Evolutionary conservation across 495 filamentous ascomycete species (phyloP).

Genomic region (Chaetomium tenue): DNA sequence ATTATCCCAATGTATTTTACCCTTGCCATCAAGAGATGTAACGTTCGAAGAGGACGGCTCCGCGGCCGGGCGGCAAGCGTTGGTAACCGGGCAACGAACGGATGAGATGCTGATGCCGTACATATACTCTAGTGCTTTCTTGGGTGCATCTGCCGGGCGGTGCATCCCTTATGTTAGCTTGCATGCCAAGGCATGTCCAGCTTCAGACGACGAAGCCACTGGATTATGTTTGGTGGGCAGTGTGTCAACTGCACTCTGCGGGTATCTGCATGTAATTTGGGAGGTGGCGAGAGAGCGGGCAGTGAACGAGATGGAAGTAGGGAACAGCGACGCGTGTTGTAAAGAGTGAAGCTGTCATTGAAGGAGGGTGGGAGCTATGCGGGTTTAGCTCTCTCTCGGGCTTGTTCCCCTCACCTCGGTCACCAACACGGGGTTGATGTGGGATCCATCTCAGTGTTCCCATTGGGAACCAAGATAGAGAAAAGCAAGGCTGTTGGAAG

Average conservation of each 20-base stretch:
- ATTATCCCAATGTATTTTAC: too few species aligned
- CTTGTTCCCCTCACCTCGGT: constrained; percentile 2
- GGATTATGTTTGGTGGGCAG: background rate
- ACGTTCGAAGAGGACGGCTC: background rate
- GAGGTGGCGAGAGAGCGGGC: background rate
- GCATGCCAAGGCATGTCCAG: background rate
- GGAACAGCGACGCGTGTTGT: background rate
- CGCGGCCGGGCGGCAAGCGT: background rate
- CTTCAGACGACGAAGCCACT: too few species aligned
- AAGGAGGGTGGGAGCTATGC: background rate
- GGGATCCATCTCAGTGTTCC: background rate
- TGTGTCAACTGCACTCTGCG: background rate
- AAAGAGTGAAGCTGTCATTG: background rate
- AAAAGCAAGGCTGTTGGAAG: background rate
- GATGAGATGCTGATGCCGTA: background rate
- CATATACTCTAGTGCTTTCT: background rate
- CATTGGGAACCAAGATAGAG: too few species aligned
- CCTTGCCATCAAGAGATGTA: background rate
- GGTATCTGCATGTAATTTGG: background rate
- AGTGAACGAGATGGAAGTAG: background rate
- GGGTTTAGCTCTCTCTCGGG: background rate
- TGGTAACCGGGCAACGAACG: background rate
- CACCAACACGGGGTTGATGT: background rate
- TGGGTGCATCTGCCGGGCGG: background rate
- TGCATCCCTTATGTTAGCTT: background rate